These are phyloP conservation scores for Ophiocytium majus DNA, from an alignment of 352 stramenopile species.

Conservation along the genomic window DNA sequence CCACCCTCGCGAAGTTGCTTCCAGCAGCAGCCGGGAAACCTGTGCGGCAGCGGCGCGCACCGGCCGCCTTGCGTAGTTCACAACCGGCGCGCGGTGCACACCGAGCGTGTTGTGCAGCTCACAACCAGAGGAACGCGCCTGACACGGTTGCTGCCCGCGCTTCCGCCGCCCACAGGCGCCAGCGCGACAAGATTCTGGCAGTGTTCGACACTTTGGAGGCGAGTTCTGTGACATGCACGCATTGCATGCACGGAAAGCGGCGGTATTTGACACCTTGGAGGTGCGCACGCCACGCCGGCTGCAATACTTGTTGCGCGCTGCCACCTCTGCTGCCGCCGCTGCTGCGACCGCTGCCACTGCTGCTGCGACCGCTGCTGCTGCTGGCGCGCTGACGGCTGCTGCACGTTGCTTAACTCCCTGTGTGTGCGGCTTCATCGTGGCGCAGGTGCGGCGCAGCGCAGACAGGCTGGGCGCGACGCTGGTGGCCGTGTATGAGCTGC, in stretches of 20 bases:
- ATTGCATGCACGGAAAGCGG: background rate
- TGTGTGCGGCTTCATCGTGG: too few relatives aligned
- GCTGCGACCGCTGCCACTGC: background rate
- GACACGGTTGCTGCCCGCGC: constrained; percentile 7
- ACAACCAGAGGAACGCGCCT: too few relatives aligned
- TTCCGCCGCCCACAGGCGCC: constrained; percentile 25
- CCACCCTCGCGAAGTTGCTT: too few relatives aligned
- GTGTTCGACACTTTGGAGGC: constrained; percentile 40
- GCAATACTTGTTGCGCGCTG: background rate
- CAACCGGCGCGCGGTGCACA: too few relatives aligned
- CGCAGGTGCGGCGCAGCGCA: constrained; percentile 25
- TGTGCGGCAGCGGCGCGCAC: too few relatives aligned
- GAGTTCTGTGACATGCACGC: background rate
- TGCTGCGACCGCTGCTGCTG: background rate
- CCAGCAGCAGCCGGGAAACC: too few relatives aligned
- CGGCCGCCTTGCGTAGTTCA: too few relatives aligned
- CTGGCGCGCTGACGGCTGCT: too few relatives aligned
- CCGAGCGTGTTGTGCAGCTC: too few relatives aligned
- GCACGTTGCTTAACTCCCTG: too few relatives aligned
- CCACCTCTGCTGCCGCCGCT: background rate
- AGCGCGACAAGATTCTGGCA: constrained; percentile 48
- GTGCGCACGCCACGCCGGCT: background rate
- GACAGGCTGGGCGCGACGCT: constrained; percentile 45
- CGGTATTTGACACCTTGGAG: background rate
- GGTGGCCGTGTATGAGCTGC: constrained; percentile 37